Conservation (phyloP, 345 rosid genomes). For the Acer saccharum region DNA sequence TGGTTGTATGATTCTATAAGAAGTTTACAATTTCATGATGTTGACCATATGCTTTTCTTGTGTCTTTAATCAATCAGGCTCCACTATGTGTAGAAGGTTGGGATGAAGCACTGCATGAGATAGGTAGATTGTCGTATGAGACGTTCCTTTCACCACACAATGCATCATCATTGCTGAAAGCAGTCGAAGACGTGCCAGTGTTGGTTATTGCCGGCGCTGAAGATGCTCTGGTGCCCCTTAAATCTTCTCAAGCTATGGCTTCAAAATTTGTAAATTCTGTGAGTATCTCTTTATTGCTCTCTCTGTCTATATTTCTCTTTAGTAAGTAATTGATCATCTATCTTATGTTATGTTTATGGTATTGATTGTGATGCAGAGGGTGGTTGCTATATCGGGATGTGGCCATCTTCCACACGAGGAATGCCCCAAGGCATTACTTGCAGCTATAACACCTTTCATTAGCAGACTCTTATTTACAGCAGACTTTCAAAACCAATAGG, state of each 20-base stretch:
- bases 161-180: conserved; percentile 57
- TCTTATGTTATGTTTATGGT: background rate
- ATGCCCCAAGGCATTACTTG: conserved; percentile 90
- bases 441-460: conserved; percentile 80
- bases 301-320: background rate
- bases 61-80: too few relatives aligned
- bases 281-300: conserved; percentile 35
- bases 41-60: too few relatives aligned
- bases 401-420: conserved; percentile 99
- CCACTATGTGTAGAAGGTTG: too few relatives aligned
- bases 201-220: conserved; percentile 87
- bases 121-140: conserved; percentile 79
- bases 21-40: too few relatives aligned
- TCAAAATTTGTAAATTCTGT: conserved; percentile 89
- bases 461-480: conserved; percentile 55
- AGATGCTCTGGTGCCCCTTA: conserved; percentile 80
- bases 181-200: conserved; percentile 69
- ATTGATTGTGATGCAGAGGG: conserved; percentile 59
- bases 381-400: conserved; percentile 91
- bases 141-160: conserved; percentile 66
- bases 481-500: conserved; percentile 56
- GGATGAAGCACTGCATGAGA: too few relatives aligned
- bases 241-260: conserved; percentile 83
- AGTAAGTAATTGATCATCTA: background rate
- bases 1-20: too few relatives aligned